Conservation (phyloP, 2,329 filamentous ascomycete species). For the Pseudogymnoascus destructans region DNA sequence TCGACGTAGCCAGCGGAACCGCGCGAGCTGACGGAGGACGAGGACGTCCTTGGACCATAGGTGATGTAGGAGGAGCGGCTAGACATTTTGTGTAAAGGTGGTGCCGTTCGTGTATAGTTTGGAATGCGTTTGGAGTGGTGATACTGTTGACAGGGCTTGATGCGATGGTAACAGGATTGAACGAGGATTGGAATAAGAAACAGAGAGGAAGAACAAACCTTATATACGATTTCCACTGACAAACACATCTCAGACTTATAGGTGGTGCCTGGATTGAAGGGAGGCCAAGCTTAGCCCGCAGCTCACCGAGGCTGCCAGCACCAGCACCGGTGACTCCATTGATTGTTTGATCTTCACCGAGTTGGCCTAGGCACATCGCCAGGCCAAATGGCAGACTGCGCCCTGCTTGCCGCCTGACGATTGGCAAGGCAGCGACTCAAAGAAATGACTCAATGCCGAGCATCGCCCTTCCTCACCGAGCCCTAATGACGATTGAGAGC, state of each 20-base stretch:
- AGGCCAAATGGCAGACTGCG: slow-evolving; percentile 3
- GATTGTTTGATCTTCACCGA: slow-evolving; percentile 5
- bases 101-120: neutral
- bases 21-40: neutral
- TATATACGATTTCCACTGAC: neutral
- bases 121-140: neutral
- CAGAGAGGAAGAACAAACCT: neutral
- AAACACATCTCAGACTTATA: neutral
- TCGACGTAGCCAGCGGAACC: neutral
- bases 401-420: neutral
- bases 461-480: neutral
- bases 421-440: slow-evolving; percentile 7
- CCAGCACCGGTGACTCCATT: slow-evolving; percentile 5
- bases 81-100: neutral
- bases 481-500: neutral
- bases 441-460: slow-evolving; percentile 6
- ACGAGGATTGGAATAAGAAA: slow-evolving; percentile 1
- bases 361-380: neutral
- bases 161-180: neutral
- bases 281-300: slow-evolving; percentile 1
- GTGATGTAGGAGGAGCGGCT: neutral
- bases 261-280: slow-evolving; percentile 6
- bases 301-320: neutral
- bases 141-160: neutral
- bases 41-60: neutral